Base-by-base conservation (phyloP, 1,284 basidiomycete species). In the Waitea zeae region DNA sequence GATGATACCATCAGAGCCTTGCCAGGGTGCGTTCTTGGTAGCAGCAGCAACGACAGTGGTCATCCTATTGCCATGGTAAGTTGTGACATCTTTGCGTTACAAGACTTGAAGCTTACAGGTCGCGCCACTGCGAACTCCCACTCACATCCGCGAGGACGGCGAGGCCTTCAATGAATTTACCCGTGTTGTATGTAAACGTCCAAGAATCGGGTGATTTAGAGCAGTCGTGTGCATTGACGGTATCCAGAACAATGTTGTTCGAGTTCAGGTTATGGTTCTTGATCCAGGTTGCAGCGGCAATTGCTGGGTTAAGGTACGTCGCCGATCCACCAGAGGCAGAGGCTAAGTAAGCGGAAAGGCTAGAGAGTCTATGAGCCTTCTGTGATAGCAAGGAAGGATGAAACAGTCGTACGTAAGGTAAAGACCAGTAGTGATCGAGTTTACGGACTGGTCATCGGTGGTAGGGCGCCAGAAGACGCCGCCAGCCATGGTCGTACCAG, bases 391-490 rank as follows among this genome's bases (percentile, higher is more conserved):
- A n/a, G n/a, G n/a, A n/a, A n/a, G n/a, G n/a, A n/a, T n/a, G n/a
- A n/a, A n/a, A n/a, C n/a, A n/a, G n/a, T n/a, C n/a, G n/a, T n/a
- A n/a, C n/a, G n/a, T n/a, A n/a, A n/a, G 14, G 17, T 3, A 34
- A 52, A 41, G 42, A 65, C 63, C 61, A 17, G 64, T 67, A 2
- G 61, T 64, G 24, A 66, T 56, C 4, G 62, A 64, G 38, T 66
- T 66, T 34, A 66, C 50, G 7, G 41, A 36, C 27, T 51, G 47
- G 38, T 64, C 59, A 35, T 57, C 49, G 2, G 44, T 35, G 0
- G 54, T 58, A 3, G 62, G 60, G 14, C 60, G 52, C 64, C 64
- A 67, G 43, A 67, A 69, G 13, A 68, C 64, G 6, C 61, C 62
- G 2, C 63, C 63, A 11, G 56, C 60, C 62, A 65, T 67, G 4